Conservation (phyloP, 495 filamentous ascomycete species). For the Zalerion maritima region DNA sequence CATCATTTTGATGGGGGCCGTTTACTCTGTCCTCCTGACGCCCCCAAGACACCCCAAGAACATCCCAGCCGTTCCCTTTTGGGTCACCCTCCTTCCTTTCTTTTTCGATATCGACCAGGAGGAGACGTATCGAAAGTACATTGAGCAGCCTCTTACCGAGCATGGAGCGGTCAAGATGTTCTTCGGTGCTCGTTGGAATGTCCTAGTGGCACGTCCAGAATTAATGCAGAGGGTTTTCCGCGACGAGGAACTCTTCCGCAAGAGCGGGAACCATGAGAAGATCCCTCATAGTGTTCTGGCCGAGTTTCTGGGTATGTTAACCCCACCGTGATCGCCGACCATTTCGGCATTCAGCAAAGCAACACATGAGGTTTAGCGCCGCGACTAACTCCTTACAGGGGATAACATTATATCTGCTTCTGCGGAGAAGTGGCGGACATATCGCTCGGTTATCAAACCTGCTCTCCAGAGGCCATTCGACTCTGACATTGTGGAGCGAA, state of each 20-base stretch:
- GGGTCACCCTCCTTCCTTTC: slow-evolving; percentile 15
- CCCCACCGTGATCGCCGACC: background rate
- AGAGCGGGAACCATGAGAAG: slow-evolving; percentile 34
- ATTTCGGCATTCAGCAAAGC: background rate
- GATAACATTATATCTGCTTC: slow-evolving; percentile 26
- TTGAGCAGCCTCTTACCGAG: slow-evolving; percentile 13
- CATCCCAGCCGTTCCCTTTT: slow-evolving; percentile 8
- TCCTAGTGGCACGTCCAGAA: slow-evolving; percentile 24
- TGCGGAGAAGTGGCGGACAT: slow-evolving; percentile 21
- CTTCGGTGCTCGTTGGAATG: slow-evolving; percentile 26
- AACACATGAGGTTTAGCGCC: too few species aligned
- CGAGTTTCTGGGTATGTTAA: slow-evolving; percentile 12
- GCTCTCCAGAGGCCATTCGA: slow-evolving; percentile 16
- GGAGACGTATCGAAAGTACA: slow-evolving; percentile 14
- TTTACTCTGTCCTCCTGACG: background rate
- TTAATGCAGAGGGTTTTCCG: slow-evolving; percentile 31
- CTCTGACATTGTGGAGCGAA: slow-evolving; percentile 4
- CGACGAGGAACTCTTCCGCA: slow-evolving; percentile 28
- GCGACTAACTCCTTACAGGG: too few species aligned
- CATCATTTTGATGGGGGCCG: too few species aligned
- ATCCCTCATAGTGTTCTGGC: slow-evolving; percentile 29
- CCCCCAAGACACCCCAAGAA: slow-evolving; percentile 6
- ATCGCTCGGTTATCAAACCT: slow-evolving; percentile 23
- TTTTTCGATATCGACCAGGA: slow-evolving; percentile 18
- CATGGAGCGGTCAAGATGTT: slow-evolving; percentile 34